Evolutionary conservation across 2,329 filamentous ascomycete genomes (phyloP), one percentile per base, ranked within the genome.

Genomic region (Colletotrichum zoysiae): DNA sequence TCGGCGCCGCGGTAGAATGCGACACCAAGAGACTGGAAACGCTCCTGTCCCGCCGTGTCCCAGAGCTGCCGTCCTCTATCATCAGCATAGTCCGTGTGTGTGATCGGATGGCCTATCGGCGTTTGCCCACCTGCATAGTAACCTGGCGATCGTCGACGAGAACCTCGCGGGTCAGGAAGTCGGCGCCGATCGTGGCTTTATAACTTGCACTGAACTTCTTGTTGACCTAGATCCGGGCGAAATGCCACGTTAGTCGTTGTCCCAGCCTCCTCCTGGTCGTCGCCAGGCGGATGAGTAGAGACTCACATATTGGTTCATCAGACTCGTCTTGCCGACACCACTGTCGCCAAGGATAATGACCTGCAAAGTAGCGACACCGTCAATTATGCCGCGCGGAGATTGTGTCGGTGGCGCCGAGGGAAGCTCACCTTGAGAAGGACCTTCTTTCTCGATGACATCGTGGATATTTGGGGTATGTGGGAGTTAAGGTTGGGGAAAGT

Each of bases 261-360:
- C 30, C 30, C 30, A 42, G 26, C 46, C 51, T 38, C 44, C 30
- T 38, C 18, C 20, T 5, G 23, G 55, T 44, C 50, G 66, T 67
- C 59, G 55, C 65, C 46, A 44, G 55, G n/a, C 30, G 38, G n/a
- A 42, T 58, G 40, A 38, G 40, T 30, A 55, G 30, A 51, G 48
- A 66, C 93, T 83, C 91, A 98, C 96, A 93, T 98, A 99, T 98
- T 99, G 96, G 86, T 99, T 99, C 96, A 99, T 99, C 90, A 99
- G 91, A 84, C 95, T 98, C 74, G 96, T 99, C 89, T 99, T 99
- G 82, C 96, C 96, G 74, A 99, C 96, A 85, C 96, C 96, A 84
- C 95, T 98, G 84, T 99, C 96, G 78, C 96, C 96, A 78, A 99
- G 92, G 85, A 99, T 98, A 80, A 99, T 99, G 80, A 99, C 95